Conservation (phyloP, 331 rosid species). For the Arachis monticola region DNA sequence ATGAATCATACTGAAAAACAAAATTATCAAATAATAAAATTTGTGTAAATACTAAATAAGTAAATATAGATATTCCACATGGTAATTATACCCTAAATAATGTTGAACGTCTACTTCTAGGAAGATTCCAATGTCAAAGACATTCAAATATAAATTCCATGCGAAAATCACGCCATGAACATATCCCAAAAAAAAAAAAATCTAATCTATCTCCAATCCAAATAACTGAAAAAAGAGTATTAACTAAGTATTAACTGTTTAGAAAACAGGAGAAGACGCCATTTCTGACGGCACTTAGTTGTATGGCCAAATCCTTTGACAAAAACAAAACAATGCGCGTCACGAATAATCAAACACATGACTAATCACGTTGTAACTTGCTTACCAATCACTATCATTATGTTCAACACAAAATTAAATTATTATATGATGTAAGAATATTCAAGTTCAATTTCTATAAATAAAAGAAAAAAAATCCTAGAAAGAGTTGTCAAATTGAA, state of each 20-base stretch:
- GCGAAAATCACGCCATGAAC: background rate
- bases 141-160: background rate
- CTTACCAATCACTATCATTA: background rate
- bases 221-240: no score
- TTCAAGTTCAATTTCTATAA: no score
- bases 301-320: constrained; percentile 37
- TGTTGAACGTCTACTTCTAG: background rate
- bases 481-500: no score
- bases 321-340: background rate
- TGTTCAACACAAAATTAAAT: background rate
- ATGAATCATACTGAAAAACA: no score
- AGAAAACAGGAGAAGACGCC: constrained; percentile 33
- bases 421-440: background rate
- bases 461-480: no score
- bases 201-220: no score
- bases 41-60: no score
- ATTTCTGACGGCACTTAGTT: background rate
- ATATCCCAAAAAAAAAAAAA: no score
- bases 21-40: no score
- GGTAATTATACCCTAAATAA: background rate
- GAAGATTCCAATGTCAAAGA: background rate
- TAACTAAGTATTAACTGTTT: no score
- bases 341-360: background rate
- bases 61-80: no score
- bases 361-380: background rate